A percentile compares a stretch with the other conserved stretches of the same genome.
These are phyloP conservation scores for Cutaneotrichosporon cyanovorans DNA, from an alignment of 1,284 basidiomycete species.

Conservation along the genomic window DNA sequence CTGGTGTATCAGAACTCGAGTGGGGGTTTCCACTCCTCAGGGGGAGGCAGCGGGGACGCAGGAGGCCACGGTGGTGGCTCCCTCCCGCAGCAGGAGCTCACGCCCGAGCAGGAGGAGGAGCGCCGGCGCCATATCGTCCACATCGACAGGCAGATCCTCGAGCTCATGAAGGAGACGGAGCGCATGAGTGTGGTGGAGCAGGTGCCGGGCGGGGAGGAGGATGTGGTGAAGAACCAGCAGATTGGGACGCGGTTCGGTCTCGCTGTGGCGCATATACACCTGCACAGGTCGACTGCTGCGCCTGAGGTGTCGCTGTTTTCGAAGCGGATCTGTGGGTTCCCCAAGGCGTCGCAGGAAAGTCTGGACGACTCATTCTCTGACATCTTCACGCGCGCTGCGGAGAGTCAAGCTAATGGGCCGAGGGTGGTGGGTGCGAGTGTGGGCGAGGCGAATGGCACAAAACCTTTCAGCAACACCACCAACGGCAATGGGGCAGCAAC, in stretches of 20 bases:
- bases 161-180: slow-evolving; percentile 41
- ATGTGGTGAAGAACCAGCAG: slow-evolving; percentile 44
- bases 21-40: neutral
- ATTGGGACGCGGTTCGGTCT: slow-evolving; percentile 37
- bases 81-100: neutral
- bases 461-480: too few species aligned
- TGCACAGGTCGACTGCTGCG: slow-evolving; percentile 44
- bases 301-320: slow-evolving; percentile 45
- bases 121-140: slow-evolving; percentile 26
- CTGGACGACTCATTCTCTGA: too few species aligned
- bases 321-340: slow-evolving; percentile 44
- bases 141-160: slow-evolving; percentile 36
- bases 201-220: slow-evolving; percentile 44
- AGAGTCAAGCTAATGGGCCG: too few species aligned
- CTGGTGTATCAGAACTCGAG: slow-evolving; percentile 23
- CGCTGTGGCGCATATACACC: slow-evolving; percentile 43
- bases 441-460: too few species aligned
- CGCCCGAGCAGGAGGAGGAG: slow-evolving; percentile 3
- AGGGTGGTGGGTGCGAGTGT: too few species aligned
- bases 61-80: neutral
- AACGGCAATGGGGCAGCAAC: too few species aligned
- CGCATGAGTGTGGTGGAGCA: slow-evolving; percentile 33
- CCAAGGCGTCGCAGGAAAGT: slow-evolving; percentile 18
- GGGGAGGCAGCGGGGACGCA: neutral
- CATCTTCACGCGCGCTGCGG: too few species aligned